Base-by-base conservation (phyloP, 2,329 filamentous ascomycete species). In the Reticulascus tulasneorum region DNA sequence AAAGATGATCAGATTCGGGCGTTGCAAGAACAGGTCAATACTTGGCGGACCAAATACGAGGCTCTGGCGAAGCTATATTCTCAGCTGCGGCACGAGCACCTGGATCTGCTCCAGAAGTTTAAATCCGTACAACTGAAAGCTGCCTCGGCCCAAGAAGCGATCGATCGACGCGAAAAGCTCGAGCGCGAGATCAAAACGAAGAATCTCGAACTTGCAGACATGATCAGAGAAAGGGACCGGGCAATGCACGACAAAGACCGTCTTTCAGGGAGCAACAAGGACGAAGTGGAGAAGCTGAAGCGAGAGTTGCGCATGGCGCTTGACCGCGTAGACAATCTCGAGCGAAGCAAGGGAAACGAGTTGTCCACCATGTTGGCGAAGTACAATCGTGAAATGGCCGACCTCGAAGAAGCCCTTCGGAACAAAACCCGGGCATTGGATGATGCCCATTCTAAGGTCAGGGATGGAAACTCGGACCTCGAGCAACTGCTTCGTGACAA, bases 101-200 rank as follows among this genome's bases (percentile, higher is more conserved):
- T 98, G 21, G 91, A 97, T 54, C 76, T 98, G 11, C 70, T 98
- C 28, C 87, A 95, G 56, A 97, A 94, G 57, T 97, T 95, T 67
- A 98, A 98, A 74, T 75, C 82, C 7, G 86, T 96, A 23, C 94
- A 97, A 60, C 75, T 97, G 46, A 98, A 97, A 72, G 93, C 93
- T 2, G 89, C 91, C 12, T 97, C 90, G 6, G 93, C 93, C 0
- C 91, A 97, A 58, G 93, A 98, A 66, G 93, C 93, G 2, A 95
- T 97, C 46, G 93, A 97, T 38, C 82, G 79, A 50, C 83, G 91
- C 8, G 93, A 98, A 67, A 95, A 94, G 69, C 75, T 98, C 34
- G 89, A 97, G 67, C 84, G 91, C 22, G 93, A 98, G 66, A 85
- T 98, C 59, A 98, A 98, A 77, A 96, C 91, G 20, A 98, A 98